Evolutionary conservation across 73 alveolate species (phyloP), one percentile per base, ranked within the genome.

Genomic region (Diophrys sp.): DNA sequence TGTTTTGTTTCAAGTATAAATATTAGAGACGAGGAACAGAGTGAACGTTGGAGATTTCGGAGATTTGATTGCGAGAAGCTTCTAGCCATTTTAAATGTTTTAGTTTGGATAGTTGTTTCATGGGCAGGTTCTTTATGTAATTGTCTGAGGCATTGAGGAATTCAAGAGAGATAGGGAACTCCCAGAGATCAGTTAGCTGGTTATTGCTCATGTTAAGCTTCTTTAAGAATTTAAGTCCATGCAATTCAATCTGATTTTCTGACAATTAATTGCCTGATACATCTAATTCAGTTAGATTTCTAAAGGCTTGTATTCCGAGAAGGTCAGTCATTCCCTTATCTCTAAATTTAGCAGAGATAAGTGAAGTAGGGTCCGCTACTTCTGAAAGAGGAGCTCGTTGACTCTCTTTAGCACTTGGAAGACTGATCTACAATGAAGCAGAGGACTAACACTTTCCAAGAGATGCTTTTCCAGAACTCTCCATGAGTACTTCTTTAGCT

Each of bases 291-390:
- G 79, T 69, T 34, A 78, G 28, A 69, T 78, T 78, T 69, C 67
- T 78, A 30, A 78, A 78, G 14, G 30, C n/a, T 23, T 67, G 70
- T 14, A 78, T 66, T 23, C 73, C 87, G 23, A 57, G 44, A 34
- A 78, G 31, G 0, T 78, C 87, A 14, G 73, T 67, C 0, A 78
- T 54, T 68, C 70, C 70, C 32, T 56, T 78, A 67, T 78, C 87
- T 57, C 79, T 30, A 32, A 78, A 78, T 69, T 77, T 67, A 75
- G 67, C 32, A 1, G 87, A 78, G 1, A 78, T 78, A 78, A 78
- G 70, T 62, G 54, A 57, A 1, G 70, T 31, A 14, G 87, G 87
- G 33, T 78, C 70, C n/a, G 73, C 44, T 1, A 78, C 87, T 32
- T 78, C 87, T n/a, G 67, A 29, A 1, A 78, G 56, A 69, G n/a